phyloP scores from a whole-genome alignment of 305 asterid genomes.

The Stenogyne calaminthoides region DNA sequence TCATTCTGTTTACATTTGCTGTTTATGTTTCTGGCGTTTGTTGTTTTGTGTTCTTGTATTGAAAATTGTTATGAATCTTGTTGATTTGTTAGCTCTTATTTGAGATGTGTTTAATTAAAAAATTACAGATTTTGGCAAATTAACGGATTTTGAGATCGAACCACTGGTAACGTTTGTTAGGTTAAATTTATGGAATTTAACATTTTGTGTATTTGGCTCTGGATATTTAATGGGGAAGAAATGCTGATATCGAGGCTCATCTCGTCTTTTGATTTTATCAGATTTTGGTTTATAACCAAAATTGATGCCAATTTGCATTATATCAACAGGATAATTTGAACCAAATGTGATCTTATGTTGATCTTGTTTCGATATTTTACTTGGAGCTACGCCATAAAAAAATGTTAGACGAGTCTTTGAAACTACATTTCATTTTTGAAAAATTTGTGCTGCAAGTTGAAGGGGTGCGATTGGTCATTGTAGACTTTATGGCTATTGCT shows the following conservation, averaged over 20 bases:
- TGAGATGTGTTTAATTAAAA: background rate
- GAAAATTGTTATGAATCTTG: constrained; percentile 19
- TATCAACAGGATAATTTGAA: constrained; percentile 8
- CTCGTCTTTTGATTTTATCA: background rate
- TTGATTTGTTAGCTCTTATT: constrained; percentile 9
- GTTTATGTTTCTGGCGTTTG: background rate
- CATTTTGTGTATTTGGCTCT: background rate
- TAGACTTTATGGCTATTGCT: background rate
- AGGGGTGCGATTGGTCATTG: constrained; percentile 8
- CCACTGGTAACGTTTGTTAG: background rate
- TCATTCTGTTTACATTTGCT: background rate
- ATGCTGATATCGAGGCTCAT: background rate
- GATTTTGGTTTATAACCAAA: background rate
- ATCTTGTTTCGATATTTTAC: background rate
- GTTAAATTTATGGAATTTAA: background rate
- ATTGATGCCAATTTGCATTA: background rate
- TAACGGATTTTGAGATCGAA: constrained; percentile 19
- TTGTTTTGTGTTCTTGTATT: background rate
- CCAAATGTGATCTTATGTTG: background rate
- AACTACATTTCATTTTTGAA: background rate
- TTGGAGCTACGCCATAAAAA: background rate
- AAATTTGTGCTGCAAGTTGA: background rate
- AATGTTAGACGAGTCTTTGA: background rate
- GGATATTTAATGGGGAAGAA: background rate
- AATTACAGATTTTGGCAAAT: constrained; percentile 17